Base-by-base conservation (phyloP, 148 eudicot genomes). In the Oxyria digyna region DNA sequence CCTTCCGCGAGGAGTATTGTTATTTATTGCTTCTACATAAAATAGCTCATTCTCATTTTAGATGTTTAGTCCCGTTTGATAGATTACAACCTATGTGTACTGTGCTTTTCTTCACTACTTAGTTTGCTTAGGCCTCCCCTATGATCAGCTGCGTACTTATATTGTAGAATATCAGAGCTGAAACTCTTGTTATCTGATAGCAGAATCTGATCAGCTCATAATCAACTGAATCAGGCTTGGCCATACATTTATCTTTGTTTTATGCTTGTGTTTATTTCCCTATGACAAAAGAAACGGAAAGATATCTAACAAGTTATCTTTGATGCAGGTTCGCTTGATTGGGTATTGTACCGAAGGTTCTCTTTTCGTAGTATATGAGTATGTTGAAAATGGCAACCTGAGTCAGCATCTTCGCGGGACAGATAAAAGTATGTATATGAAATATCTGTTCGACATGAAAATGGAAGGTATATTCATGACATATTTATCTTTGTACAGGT, bases 291-390 rank as follows among this genome's bases (percentile, higher is more conserved):
- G 21, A 20, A 6, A 50, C 7, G 65, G 38, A 59, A 59, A 29
- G 37, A 31, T 59, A 14, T 6, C 29, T 59, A 59, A 11, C 37
- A 13, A 59, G 6, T 38, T 37, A 66, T 35, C 12, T 33, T 24
- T 70, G 64, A 31, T 82, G 77, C 83, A 88, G 94, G 94, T 88
- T 46, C 94, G 90, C 72, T 82, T 91, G 81, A 91, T 91, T 59
- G 97, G 97, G 31, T 91, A 88, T 76, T 91, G 91, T 73, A 87
- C 85, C 7, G 87, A 86, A 79, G 83, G 78, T 50, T 91, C 90
- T 54, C 96, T 88, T 69, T 91, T 85, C 75, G 87, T 91, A 20
- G 96, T 88, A 2, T 91, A 91, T 69, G 97, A 91, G 67, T 91
- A 73, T 77, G 76, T 91, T 43, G 96, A 88, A 68, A 88, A 91